Evolutionary conservation across 805 yeast genomes (phyloP), one percentile per base, ranked within the genome.

Genomic region (Candida rishiriensis): DNA sequence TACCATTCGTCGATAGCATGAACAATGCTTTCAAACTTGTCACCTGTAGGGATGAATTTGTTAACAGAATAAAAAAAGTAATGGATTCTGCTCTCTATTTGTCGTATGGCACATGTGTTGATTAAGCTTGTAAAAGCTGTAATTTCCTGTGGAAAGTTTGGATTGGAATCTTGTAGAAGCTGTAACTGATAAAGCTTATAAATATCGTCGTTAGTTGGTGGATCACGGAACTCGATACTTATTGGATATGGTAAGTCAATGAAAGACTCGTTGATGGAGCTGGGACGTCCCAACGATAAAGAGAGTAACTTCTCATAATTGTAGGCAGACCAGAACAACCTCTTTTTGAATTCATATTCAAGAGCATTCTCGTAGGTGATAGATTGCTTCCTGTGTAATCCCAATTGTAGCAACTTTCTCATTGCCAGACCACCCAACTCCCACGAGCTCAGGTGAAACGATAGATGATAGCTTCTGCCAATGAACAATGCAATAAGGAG

Each of bases 281-380:
- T 54, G 2, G 59, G 59, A 29, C 56, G 44, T 9, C 59, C 59
- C 21, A 52, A 36, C n/a, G 59, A 52, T 10, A 52, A 38, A 3
- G 56, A 52, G 10, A 54, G 32, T 15, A 53, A 41, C 29, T 48
- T 53, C 30, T 54, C 59, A 36, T 51, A 51, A 17, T 44, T 39
- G 36, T 51, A 54, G 4, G 55, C 52, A 2, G 59, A 53, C 59
- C 59, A 54, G 32, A 54, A 53, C 8, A 54, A 47, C 18, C 54
- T 48, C 36, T 54, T 54, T 13, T 46, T 48, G 31, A 54, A 53
- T 38, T 54, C 59, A 34, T 54, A 51, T 11, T 45, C 47, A 14
- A 48, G 31, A 6, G 54, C 51, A 17, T 34, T 42, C 26, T 51
- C 54, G 14, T 47, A 44, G 1, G 48, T 41, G 4, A 52, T 37